phyloP scores from a whole-genome alignment of 2,329 filamentous ascomycete species.

The Exophiala xenobiotica region DNA sequence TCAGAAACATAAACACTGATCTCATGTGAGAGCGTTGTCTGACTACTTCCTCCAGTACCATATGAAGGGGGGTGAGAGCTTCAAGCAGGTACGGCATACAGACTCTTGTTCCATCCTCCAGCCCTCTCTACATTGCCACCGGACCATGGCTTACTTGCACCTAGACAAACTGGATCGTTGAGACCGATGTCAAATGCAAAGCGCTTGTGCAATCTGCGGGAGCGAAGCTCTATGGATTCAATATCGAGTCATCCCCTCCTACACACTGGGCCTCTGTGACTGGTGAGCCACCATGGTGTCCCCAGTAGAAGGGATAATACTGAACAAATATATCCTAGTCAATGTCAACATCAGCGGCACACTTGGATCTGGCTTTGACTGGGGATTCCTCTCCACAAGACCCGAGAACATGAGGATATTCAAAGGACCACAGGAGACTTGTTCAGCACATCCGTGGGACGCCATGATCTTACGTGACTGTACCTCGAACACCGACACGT shows the following conservation, averaged over 20 bases:
- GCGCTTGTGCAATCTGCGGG: conserved; percentile 6
- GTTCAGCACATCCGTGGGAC: conserved; percentile 1
- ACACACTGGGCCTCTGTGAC: background rate
- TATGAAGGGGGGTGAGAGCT: background rate
- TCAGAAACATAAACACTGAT: no score
- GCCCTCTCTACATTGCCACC: no score
- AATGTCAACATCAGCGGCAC: background rate
- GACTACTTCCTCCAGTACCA: background rate
- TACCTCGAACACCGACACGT: background rate
- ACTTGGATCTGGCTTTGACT: background rate
- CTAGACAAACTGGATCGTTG: conserved; percentile 13
- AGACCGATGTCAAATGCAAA: conserved; percentile 4
- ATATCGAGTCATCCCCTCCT: background rate
- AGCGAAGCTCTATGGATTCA: background rate
- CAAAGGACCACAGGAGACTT: conserved; percentile 1
- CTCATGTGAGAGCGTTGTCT: background rate
- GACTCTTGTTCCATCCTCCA: no score
- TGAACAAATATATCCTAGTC: no score
- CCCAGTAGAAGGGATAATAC: no score
- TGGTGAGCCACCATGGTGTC: background rate
- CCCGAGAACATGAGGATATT: conserved; percentile 10
- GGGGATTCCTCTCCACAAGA: conserved; percentile 2
- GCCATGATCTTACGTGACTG: conserved; percentile 11
- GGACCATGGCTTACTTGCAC: no score
- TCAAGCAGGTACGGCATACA: background rate